These are phyloP conservation scores for Gossypium schwendimanii DNA, from an alignment of 441 rosid genomes.

Conservation along the genomic window DNA sequence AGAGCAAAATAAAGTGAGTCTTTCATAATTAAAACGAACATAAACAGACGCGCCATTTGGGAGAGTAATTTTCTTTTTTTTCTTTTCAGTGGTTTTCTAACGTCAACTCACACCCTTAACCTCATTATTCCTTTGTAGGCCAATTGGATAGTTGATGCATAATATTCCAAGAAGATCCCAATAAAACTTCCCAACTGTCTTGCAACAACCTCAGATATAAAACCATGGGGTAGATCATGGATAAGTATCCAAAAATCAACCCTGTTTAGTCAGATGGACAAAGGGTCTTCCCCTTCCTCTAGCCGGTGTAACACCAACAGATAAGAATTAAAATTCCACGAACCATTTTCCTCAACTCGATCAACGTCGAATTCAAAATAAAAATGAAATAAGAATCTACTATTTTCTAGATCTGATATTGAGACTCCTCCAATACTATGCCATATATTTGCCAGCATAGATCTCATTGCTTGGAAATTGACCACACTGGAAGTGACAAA, in stretches of 20 bases:
- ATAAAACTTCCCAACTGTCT: background rate
- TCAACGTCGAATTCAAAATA: background rate
- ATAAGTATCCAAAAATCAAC: background rate
- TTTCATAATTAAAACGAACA: background rate
- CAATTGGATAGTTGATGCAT: too few species aligned
- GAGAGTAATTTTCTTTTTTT: background rate
- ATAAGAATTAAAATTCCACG: background rate
- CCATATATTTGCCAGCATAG: background rate
- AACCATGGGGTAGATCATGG: background rate
- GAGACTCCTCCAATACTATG: background rate
- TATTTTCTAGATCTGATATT: background rate
- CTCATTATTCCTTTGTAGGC: background rate
- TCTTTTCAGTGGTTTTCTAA: background rate
- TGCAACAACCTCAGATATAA: background rate
- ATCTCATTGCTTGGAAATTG: background rate
- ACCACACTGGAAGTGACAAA: background rate
- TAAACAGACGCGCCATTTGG: background rate
- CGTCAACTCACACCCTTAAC: background rate
- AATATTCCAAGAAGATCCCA: background rate
- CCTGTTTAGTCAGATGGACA: background rate
- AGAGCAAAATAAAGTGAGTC: background rate
- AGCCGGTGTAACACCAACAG: background rate
- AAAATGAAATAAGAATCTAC: background rate
- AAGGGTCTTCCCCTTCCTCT: background rate
- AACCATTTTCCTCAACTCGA: background rate